These are phyloP conservation scores for Lentinula sp. DNA, from an alignment of 768 basidiomycete genomes.

Conservation along the genomic window DNA sequence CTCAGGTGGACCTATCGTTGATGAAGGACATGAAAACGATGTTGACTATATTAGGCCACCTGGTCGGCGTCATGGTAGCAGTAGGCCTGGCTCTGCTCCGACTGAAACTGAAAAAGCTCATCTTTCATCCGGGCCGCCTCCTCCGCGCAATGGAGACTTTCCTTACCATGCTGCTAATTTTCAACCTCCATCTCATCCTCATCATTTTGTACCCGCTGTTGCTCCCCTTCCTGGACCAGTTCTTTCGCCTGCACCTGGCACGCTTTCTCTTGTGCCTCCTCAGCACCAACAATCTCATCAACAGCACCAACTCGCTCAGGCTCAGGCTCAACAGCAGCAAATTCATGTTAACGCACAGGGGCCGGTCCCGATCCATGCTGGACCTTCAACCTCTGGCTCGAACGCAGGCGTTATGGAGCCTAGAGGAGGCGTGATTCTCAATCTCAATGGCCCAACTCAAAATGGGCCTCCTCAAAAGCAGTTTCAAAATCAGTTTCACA, in stretches of 20 bases:
- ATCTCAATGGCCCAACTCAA: background rate
- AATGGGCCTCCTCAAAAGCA: slow-evolving; percentile 18
- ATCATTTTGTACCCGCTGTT: background rate
- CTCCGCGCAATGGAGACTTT: background rate
- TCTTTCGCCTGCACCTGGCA: background rate
- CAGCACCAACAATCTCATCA: slow-evolving; percentile 7
- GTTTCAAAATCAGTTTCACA: slow-evolving; percentile 25
- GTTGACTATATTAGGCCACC: background rate
- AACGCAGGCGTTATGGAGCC: background rate
- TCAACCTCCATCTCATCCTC: background rate
- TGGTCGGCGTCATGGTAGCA: background rate
- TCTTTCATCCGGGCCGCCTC: background rate
- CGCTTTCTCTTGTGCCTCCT: slow-evolving; percentile 5
- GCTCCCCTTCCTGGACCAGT: background rate
- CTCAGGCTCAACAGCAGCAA: slow-evolving; percentile 5
- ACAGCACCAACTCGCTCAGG: slow-evolving; percentile 6
- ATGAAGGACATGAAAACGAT: background rate
- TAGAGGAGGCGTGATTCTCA: background rate
- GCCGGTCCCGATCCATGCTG: background rate
- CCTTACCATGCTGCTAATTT: background rate
- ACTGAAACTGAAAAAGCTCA: background rate
- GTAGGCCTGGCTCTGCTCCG: slow-evolving; percentile 1
- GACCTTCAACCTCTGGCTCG: background rate
- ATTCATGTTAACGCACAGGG: slow-evolving; percentile 5
- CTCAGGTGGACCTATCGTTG: background rate